Percentiles rank a stretch among this genome's conserved stretches.
These are phyloP conservation scores for Jackrogersella multiformis DNA, from an alignment of 495 filamentous ascomycete species.

Conservation along the genomic window DNA sequence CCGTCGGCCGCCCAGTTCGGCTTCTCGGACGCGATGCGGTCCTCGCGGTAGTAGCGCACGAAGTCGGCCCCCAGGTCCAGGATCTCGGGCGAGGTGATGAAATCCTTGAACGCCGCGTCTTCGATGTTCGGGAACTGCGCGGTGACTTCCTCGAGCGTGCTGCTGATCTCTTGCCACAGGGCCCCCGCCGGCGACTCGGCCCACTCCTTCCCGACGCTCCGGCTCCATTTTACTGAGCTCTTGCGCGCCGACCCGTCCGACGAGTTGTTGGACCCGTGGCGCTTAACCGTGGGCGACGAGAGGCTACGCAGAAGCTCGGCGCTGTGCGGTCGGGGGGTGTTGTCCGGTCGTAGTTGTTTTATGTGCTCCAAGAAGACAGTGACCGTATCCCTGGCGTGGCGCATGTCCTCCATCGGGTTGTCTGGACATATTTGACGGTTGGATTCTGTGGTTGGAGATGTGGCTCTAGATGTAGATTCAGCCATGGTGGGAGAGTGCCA, in stretches of 20 bases:
- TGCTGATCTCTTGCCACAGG: constrained; percentile 37
- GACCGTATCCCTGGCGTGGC: constrained; percentile 36
- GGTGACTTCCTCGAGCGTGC: constrained; percentile 31
- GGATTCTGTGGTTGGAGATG: background rate
- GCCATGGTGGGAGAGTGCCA: background rate
- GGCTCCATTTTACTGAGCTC: constrained; percentile 9
- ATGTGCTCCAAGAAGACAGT: constrained; percentile 54
- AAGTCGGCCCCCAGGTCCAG: constrained; percentile 40
- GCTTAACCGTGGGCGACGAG: constrained; percentile 9
- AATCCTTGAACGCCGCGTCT: constrained; percentile 39
- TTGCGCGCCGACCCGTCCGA: constrained; percentile 18
- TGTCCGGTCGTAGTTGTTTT: constrained; percentile 52
- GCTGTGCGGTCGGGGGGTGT: background rate
- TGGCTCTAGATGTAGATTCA: no score
- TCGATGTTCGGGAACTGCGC: constrained; percentile 21
- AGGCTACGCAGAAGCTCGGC: background rate
- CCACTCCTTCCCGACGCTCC: constrained; percentile 32
- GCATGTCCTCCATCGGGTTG: constrained; percentile 39
- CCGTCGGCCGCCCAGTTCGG: constrained; percentile 36
- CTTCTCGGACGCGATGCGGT: constrained; percentile 18
- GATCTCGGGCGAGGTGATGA: constrained; percentile 35
- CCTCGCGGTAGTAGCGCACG: constrained; percentile 20
- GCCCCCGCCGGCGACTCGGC: constrained; percentile 12
- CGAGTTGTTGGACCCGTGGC: constrained; percentile 29
- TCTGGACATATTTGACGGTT: constrained; percentile 2